Percentiles rank a stretch among this genome's conserved stretches.
Evolutionary conservation across 768 basidiomycete genomes (phyloP).

Genomic region (Pleurotus cornucopiae): DNA sequence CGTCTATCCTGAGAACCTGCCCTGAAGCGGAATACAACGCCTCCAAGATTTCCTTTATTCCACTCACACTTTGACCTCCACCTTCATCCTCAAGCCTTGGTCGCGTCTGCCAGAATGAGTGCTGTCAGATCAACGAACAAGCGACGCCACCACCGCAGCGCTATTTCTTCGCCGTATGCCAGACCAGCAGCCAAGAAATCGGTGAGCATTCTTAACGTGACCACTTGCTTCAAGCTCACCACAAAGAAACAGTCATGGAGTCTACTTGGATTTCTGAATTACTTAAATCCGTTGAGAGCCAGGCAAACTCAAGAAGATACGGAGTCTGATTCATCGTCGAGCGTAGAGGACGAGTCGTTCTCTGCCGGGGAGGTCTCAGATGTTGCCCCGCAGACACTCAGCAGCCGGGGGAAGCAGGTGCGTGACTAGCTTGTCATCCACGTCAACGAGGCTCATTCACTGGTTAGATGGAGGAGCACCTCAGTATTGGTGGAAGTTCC

Average conservation of each 20-base stretch:
- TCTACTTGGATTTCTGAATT: slow-evolving; percentile 44
- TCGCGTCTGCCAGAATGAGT: slow-evolving; percentile 43
- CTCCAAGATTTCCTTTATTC: neutral
- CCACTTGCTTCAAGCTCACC: slow-evolving; percentile 8
- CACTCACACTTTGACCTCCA: neutral
- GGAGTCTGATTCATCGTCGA: slow-evolving; percentile 14
- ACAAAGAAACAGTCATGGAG: slow-evolving; percentile 40
- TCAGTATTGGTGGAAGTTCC: neutral
- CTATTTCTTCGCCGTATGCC: slow-evolving; percentile 53
- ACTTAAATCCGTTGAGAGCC: slow-evolving; percentile 39
- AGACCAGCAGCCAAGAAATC: slow-evolving; percentile 44
- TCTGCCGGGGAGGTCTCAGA: neutral
- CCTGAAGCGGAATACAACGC: slow-evolving; percentile 21
- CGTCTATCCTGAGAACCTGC: slow-evolving; percentile 18
- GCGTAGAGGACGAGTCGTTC: slow-evolving; percentile 18
- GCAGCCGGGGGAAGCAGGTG: slow-evolving; percentile 14
- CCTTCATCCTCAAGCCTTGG: slow-evolving; percentile 6
- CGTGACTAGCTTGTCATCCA: neutral
- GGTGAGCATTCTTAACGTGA: slow-evolving; percentile 25
- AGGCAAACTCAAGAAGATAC: slow-evolving; percentile 16
- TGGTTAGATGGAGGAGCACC: neutral
- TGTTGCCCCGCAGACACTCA: slow-evolving; percentile 7
- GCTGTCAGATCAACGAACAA: slow-evolving; percentile 43
- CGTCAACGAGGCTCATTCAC: neutral
- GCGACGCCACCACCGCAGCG: slow-evolving; percentile 31